A percentile compares a stretch with the other conserved stretches of the same genome.
Conservation (phyloP, 2,329 filamentous ascomycete species). For the Xylariaceae sp. region DNA sequence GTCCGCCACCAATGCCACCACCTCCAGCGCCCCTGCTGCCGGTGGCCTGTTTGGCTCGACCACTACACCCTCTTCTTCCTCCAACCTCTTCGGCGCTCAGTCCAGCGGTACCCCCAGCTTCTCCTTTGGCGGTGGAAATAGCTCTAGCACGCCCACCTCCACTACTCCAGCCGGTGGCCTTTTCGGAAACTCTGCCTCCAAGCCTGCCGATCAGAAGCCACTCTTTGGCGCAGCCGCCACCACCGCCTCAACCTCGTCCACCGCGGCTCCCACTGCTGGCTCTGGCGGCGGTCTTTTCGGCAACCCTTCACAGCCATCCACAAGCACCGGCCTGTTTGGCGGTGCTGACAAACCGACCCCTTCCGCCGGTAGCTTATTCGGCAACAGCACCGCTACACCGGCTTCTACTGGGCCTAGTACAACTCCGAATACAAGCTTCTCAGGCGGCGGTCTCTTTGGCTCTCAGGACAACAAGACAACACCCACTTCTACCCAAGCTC, state of each 20-base stretch:
- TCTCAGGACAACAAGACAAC: slow-evolving; percentile 20
- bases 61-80: slow-evolving; percentile 16
- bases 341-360: slow-evolving; percentile 23
- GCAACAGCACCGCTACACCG: slow-evolving; percentile 24
- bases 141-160: slow-evolving; percentile 19
- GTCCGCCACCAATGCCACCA: slow-evolving; percentile 34
- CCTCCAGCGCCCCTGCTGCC: slow-evolving; percentile 34
- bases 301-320: slow-evolving; percentile 15
- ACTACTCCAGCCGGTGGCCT: slow-evolving; percentile 22
- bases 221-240: slow-evolving; percentile 26
- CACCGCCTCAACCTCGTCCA: slow-evolving; percentile 19
- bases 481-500: slow-evolving; percentile 19
- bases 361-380: slow-evolving; percentile 27
- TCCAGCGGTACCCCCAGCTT: slow-evolving; percentile 33
- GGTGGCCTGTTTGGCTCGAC: slow-evolving; percentile 32
- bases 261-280: slow-evolving; percentile 24
- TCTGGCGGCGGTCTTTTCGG: slow-evolving; percentile 24
- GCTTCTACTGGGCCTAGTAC: slow-evolving; percentile 22
- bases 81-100: slow-evolving; percentile 14
- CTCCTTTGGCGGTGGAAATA: slow-evolving; percentile 34
- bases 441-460: slow-evolving; percentile 28
- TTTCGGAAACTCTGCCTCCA: slow-evolving; percentile 32
- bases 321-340: slow-evolving; percentile 27
- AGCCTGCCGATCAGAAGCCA: slow-evolving; percentile 30
- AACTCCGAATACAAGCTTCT: slow-evolving; percentile 20